These are phyloP conservation scores for Meredithiella fracta DNA, from an alignment of 2,329 filamentous ascomycete genomes.

Conservation along the genomic window DNA sequence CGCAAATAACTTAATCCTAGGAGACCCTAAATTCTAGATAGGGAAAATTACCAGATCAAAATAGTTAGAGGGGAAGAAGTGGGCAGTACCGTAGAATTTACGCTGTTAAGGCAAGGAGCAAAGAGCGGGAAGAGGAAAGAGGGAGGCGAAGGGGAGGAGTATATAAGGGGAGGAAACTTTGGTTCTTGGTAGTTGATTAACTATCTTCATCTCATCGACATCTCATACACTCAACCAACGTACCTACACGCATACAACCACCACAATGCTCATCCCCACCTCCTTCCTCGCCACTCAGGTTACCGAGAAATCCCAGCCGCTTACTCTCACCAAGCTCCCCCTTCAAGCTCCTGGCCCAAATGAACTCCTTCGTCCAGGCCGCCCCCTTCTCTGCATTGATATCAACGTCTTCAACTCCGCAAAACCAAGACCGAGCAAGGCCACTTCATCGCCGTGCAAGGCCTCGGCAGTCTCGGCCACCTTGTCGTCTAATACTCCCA, in stretches of 20 bases:
- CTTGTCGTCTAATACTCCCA: slow-evolving; percentile 59
- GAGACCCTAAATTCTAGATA: slow-evolving; percentile 18
- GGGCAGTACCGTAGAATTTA: too few relatives aligned
- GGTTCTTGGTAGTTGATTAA: too few relatives aligned
- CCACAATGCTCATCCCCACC: neutral
- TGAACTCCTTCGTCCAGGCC: slow-evolving; percentile 40
- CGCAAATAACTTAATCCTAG: slow-evolving; percentile 49
- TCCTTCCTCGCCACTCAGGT: neutral
- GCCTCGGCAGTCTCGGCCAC: slow-evolving; percentile 61
- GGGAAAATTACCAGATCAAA: too few relatives aligned
- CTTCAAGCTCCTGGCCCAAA: slow-evolving; percentile 19
- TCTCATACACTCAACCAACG: neutral
- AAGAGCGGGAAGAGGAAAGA: too few relatives aligned
- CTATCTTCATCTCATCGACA: too few relatives aligned
- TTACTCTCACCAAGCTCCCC: neutral
- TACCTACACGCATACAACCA: neutral
- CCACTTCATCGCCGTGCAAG: slow-evolving; percentile 40
- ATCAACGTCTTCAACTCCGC: slow-evolving; percentile 48
- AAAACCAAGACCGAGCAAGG: slow-evolving; percentile 37
- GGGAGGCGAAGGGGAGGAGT: too few relatives aligned
- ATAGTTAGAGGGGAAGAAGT: too few relatives aligned
- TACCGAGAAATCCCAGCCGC: neutral
- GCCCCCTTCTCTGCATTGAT: slow-evolving; percentile 47
- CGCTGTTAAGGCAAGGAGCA: too few relatives aligned
- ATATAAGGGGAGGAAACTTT: too few relatives aligned